A percentile compares a stretch with the other conserved stretches of the same genome.
These are phyloP conservation scores for Metschnikowia gelsemii DNA, from an alignment of 805 yeast genomes.

Conservation along the genomic window DNA sequence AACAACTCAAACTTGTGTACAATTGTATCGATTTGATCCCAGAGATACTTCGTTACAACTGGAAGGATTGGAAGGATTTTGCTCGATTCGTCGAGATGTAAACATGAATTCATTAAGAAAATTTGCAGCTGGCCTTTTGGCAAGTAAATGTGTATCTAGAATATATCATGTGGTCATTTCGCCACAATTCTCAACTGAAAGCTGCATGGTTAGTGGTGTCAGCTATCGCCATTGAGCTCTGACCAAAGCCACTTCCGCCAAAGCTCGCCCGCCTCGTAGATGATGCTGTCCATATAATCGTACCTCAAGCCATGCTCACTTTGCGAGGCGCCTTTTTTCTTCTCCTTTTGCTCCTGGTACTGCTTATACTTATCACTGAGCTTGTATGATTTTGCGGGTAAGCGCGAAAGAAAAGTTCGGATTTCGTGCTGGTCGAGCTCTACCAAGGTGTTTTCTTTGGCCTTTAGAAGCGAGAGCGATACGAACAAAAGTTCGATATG, in stretches of 20 bases:
- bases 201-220: no score
- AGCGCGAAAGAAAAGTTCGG: constrained; percentile 66
- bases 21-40: not conserved
- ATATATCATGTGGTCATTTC: no score
- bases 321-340: constrained; percentile 21
- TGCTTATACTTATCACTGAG: constrained; percentile 35
- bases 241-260: constrained; percentile 80
- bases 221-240: constrained; percentile 34
- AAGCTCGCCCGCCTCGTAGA: constrained; percentile 78
- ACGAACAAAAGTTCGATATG: constrained; percentile 76
- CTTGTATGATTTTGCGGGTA: constrained; percentile 47
- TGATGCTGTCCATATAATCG: constrained; percentile 69
- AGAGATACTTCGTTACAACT: not conserved
- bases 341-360: constrained; percentile 26
- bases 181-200: no score
- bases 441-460: constrained; percentile 71
- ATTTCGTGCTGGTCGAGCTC: constrained; percentile 92
- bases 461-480: constrained; percentile 73
- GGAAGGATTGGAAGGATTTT: not conserved
- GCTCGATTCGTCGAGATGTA: not conserved
- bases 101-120: constrained; percentile 1
- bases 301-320: constrained; percentile 15
- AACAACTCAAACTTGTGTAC: not conserved
- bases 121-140: no score
- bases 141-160: no score